Conservation (phyloP, 306 rosid species). For the Dicorynia guianensis region DNA sequence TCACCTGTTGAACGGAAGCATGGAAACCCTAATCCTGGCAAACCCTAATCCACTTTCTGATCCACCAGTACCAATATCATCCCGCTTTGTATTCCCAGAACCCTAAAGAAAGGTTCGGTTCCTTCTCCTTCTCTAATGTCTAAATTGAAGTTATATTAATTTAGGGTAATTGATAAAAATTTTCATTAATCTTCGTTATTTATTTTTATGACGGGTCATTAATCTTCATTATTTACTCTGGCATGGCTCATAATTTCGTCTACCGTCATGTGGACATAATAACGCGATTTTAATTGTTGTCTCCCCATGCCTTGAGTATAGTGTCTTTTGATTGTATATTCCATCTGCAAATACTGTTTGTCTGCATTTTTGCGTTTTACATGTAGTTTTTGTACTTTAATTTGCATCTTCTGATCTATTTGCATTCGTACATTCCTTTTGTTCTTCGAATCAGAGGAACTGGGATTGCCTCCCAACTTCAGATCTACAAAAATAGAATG, state of each 20-base stretch:
- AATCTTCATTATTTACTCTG: not conserved
- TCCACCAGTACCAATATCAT: slow-evolving; percentile 1
- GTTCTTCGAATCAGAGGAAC: not conserved
- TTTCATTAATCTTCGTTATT: slow-evolving; percentile 17
- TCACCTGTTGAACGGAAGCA: slow-evolving; percentile 81
- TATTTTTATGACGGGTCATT: no score
- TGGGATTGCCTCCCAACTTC: slow-evolving; percentile 14
- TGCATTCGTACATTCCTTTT: not conserved
- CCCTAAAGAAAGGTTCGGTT: slow-evolving; percentile 28
- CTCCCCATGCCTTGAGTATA: slow-evolving; percentile 2
- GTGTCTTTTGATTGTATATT: not conserved
- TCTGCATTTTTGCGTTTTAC: not conserved
- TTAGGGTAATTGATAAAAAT: not conserved
- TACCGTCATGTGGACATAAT: not conserved
- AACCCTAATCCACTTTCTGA: not conserved
- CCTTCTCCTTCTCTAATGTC: not conserved
- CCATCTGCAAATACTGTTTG: not conserved
- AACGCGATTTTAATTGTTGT: not conserved
- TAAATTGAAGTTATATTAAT: not conserved
- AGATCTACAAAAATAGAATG: slow-evolving; percentile 27
- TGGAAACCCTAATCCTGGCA: slow-evolving; percentile 37
- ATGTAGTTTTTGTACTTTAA: not conserved
- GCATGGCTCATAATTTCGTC: slow-evolving; percentile 3
- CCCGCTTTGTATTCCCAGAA: not conserved
- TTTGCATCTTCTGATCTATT: not conserved